Percentiles rank a stretch among this genome's conserved stretches.
Evolutionary conservation across 495 filamentous ascomycete genomes (phyloP).

Genomic region (Penicillium turbatum): DNA sequence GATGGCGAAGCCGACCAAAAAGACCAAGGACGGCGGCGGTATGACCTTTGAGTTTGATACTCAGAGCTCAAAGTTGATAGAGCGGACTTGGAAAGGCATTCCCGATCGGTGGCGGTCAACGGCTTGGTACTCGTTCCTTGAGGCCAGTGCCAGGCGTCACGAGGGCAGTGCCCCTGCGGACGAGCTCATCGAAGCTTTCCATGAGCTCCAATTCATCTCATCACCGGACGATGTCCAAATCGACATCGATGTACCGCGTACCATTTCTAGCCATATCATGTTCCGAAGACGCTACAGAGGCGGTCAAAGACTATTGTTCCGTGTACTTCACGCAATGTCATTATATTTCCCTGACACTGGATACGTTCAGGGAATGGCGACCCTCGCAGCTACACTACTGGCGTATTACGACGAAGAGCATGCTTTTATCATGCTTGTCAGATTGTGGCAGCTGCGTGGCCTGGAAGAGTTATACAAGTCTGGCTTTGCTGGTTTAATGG

Average conservation of each 20-base stretch:
- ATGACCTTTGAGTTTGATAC: slow-evolving; percentile 90
- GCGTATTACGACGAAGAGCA: slow-evolving; percentile 96
- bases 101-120: slow-evolving; percentile 92
- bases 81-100: slow-evolving; percentile 96
- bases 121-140: slow-evolving; percentile 92
- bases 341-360: slow-evolving; percentile 88
- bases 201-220: slow-evolving; percentile 62
- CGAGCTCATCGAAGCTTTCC: slow-evolving; percentile 64
- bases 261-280: slow-evolving; percentile 96
- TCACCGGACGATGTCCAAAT: slow-evolving; percentile 96
- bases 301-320: slow-evolving; percentile 87
- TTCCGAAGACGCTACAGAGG: slow-evolving; percentile 87
- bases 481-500: slow-evolving; percentile 85
- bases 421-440: slow-evolving; percentile 90
- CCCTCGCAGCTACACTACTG: slow-evolving; percentile 84
- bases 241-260: slow-evolving; percentile 93
- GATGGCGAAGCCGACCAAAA: slow-evolving; percentile 73
- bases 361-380: slow-evolving; percentile 98
- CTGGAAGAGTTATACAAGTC: slow-evolving; percentile 78
- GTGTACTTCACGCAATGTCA: slow-evolving; percentile 85
- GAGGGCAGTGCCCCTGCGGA: slow-evolving; percentile 59
- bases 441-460: slow-evolving; percentile 85
- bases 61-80: slow-evolving; percentile 77
- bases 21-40: slow-evolving; percentile 61
- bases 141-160: slow-evolving; percentile 68